These are phyloP conservation scores for Pyrus betulifolia DNA, from an alignment of 306 rosid genomes.

Conservation along the genomic window DNA sequence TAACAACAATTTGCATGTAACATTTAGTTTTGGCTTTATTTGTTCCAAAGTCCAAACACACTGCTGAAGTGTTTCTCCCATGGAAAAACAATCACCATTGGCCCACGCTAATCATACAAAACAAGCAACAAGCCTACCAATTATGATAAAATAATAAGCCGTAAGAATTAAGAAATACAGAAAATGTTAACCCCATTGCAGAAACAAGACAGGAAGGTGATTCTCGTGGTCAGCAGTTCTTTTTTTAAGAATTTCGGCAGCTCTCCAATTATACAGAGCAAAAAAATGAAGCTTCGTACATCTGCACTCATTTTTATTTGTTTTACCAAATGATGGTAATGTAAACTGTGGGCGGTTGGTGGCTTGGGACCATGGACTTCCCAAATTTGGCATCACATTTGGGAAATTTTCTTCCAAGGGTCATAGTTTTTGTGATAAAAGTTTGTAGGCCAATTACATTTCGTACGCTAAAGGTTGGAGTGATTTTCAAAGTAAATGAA, in stretches of 20 bases:
- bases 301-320: background rate
- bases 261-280: background rate
- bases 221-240: conserved; percentile 8
- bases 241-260: background rate
- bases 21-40: background rate
- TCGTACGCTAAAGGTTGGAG: background rate
- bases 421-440: background rate
- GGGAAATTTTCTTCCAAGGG: background rate
- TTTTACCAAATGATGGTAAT: background rate
- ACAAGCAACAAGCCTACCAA: background rate
- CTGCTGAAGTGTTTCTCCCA: background rate
- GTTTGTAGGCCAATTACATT: background rate
- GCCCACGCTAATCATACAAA: background rate
- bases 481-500: background rate
- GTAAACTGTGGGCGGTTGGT: background rate
- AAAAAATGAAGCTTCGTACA: background rate
- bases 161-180: background rate
- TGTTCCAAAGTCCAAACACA: background rate
- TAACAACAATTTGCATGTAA: background rate
- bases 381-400: background rate
- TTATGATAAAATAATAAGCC: background rate
- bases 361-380: background rate
- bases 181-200: background rate
- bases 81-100: background rate
- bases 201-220: background rate